Evolutionary conservation across 805 yeast genomes (phyloP).

Genomic region (Candida xyloterini): DNA sequence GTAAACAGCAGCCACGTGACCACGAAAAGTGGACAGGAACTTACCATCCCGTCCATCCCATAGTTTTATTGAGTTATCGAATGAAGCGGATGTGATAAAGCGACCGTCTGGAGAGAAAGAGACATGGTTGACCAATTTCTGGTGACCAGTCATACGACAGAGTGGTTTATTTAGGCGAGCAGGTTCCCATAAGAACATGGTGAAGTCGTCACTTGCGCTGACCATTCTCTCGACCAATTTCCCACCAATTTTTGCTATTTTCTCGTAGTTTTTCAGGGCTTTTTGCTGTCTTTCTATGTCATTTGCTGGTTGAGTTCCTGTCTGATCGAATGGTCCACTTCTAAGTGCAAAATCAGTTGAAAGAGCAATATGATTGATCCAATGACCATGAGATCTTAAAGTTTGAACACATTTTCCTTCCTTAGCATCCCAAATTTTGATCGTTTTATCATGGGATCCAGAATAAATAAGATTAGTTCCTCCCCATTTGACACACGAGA

Average conservation of each 20-base stretch:
- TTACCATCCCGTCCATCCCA: constrained; percentile 97
- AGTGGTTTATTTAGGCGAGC: constrained; percentile 74
- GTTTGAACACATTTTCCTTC: constrained; percentile 77
- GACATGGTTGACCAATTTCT: constrained; percentile 93
- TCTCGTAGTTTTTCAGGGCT: constrained; percentile 61
- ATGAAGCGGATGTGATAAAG: constrained; percentile 84
- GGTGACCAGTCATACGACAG: constrained; percentile 96
- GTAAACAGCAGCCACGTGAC: constrained; percentile 97
- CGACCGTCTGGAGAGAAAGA: constrained; percentile 95
- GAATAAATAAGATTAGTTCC: constrained; percentile 82
- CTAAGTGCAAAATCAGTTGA: constrained; percentile 88
- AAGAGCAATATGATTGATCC: constrained; percentile 93
- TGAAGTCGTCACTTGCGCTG: constrained; percentile 95
- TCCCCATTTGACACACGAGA: constrained; percentile 97
- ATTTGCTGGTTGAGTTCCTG: constrained; percentile 42
- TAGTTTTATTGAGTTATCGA: constrained; percentile 89
- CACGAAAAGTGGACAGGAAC: constrained; percentile 85
- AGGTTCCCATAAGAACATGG: constrained; percentile 98
- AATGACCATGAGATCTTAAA: constrained; percentile 88
- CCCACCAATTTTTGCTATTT: constrained; percentile 60
- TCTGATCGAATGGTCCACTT: constrained; percentile 85
- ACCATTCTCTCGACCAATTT: constrained; percentile 70
- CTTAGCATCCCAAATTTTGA: constrained; percentile 84
- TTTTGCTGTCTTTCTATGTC: constrained; percentile 46
- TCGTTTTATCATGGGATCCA: constrained; percentile 92